Evolutionary conservation across 768 basidiomycete species (phyloP).

Genomic region (Mycena albidolilacea): DNA sequence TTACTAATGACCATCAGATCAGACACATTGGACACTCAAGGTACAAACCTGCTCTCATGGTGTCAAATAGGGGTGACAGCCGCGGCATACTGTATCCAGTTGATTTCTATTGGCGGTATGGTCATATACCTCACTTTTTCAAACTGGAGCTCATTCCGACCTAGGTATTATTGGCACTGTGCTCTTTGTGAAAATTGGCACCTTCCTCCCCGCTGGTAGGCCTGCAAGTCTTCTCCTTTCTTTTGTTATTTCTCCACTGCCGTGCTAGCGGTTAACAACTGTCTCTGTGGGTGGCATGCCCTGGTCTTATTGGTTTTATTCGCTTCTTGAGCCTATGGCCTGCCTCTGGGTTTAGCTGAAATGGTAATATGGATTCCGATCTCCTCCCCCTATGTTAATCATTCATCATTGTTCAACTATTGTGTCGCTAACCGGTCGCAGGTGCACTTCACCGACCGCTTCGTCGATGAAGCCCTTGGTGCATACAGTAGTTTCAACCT

Average conservation of each 20-base stretch:
- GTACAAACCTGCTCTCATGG: background rate
- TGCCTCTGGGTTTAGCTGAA: slow-evolving; percentile 62
- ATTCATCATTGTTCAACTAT: background rate
- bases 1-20: background rate
- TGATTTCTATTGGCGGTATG: slow-evolving; percentile 57
- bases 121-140: background rate
- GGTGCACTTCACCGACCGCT: slow-evolving; percentile 72
- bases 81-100: slow-evolving; percentile 65
- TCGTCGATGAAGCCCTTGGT: slow-evolving; percentile 70
- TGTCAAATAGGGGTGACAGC: slow-evolving; percentile 43
- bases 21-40: slow-evolving; percentile 20
- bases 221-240: slow-evolving; percentile 63
- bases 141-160: slow-evolving; percentile 11
- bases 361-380: slow-evolving; percentile 88
- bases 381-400: slow-evolving; percentile 69
- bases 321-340: background rate
- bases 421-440: slow-evolving; percentile 34
- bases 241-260: slow-evolving; percentile 62
- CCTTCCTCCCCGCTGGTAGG: slow-evolving; percentile 70
- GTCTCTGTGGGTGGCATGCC: slow-evolving; percentile 51
- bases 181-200: slow-evolving; percentile 81
- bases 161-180: slow-evolving; percentile 80
- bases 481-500: slow-evolving; percentile 71
- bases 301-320: slow-evolving; percentile 53
- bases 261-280: slow-evolving; percentile 65